Conservation (phyloP, 371 early-diverging fungal genomes). For the Phascolomyces articulosus region DNA sequence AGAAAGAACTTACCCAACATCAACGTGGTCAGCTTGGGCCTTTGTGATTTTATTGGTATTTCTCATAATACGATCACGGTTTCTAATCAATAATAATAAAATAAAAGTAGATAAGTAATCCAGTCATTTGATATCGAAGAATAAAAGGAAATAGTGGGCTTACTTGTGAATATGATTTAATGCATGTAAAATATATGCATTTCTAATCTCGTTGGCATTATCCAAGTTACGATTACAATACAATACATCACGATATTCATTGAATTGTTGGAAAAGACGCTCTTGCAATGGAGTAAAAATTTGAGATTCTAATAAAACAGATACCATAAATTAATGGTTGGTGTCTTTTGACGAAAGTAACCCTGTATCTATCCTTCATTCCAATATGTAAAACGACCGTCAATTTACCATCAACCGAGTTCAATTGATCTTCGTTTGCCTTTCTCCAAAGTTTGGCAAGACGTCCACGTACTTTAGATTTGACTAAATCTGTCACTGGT, state of each 20-base stretch:
- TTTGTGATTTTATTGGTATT: conserved; percentile 78
- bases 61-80: conserved; percentile 76
- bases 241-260: conserved; percentile 78
- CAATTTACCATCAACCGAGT: conserved; percentile 16
- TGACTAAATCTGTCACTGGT: conserved; percentile 28
- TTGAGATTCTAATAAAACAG: conserved; percentile 16
- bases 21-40: conserved; percentile 50
- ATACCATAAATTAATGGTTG: not conserved
- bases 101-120: not conserved
- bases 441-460: conserved; percentile 41
- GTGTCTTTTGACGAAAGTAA: too few relatives aligned
- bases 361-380: too few relatives aligned
- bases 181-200: conserved; percentile 80
- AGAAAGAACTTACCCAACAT: conserved; percentile 34
- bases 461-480: conserved; percentile 32
- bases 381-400: too few relatives aligned
- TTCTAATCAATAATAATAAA: conserved; percentile 30
- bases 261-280: conserved; percentile 66
- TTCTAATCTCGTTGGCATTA: conserved; percentile 71
- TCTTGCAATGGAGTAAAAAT: conserved; percentile 61
- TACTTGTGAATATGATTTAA: conserved; percentile 90
- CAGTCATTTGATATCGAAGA: too few relatives aligned
- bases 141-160: too few relatives aligned
- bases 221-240: conserved; percentile 66
- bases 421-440: conserved; percentile 24